Conservation (phyloP, 2,329 filamentous ascomycete species). For the Ophiostoma pallidulum region DNA sequence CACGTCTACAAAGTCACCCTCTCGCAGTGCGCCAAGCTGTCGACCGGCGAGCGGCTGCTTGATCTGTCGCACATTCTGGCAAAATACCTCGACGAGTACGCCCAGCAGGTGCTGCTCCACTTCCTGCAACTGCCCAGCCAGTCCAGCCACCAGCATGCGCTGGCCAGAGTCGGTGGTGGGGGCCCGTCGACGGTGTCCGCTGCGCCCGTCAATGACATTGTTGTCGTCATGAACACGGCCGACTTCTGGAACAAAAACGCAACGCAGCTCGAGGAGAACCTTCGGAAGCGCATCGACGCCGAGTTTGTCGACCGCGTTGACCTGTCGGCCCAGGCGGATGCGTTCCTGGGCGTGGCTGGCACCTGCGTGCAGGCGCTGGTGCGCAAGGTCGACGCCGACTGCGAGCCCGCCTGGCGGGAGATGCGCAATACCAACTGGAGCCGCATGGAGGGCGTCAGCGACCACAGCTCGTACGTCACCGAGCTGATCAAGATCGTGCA, state of each 20-base stretch:
- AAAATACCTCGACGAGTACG: constrained; percentile 91
- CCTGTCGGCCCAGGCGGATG: constrained; percentile 84
- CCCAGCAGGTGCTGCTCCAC: constrained; percentile 78
- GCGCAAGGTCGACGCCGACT: constrained; percentile 68
- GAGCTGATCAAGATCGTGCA: constrained; percentile 70
- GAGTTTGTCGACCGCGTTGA: constrained; percentile 70
- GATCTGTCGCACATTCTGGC: constrained; percentile 79
- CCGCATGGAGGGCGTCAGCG: constrained; percentile 83
- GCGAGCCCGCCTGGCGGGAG: constrained; percentile 85
- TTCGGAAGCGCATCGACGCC: constrained; percentile 79
- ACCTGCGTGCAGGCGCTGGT: constrained; percentile 78
- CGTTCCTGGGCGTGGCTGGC: constrained; percentile 90
- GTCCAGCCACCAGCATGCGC: not conserved
- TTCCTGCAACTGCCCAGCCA: constrained; percentile 39
- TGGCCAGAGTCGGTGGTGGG: not conserved
- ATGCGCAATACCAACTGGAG: constrained; percentile 97
- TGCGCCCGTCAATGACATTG: constrained; percentile 59
- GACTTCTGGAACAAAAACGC: constrained; percentile 96
- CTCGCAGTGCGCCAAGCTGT: constrained; percentile 91
- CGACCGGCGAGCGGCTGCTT: constrained; percentile 75
- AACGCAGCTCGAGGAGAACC: constrained; percentile 86
- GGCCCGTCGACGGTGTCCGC: constrained; percentile 22
- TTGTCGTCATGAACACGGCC: constrained; percentile 87
- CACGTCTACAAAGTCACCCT: constrained; percentile 91
- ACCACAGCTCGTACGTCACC: constrained; percentile 85